A percentile compares a stretch with the other conserved stretches of the same genome.
Evolutionary conservation across 805 yeast species (phyloP).

Genomic region (Candida jianshihensis): DNA sequence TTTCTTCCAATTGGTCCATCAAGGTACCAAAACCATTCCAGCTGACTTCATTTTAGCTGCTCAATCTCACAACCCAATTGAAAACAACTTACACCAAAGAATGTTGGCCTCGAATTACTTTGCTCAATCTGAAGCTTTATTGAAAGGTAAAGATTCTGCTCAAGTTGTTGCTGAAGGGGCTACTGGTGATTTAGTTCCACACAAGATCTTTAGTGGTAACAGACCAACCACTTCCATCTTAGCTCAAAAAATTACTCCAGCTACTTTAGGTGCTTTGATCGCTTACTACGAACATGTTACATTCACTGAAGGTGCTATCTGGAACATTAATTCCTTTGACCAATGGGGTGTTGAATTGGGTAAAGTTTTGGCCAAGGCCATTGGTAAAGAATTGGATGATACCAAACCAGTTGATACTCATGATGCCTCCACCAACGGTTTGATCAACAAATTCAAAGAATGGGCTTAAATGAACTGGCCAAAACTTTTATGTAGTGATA

Average conservation of each 20-base stretch:
- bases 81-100: constrained; percentile 86
- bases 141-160: constrained; percentile 87
- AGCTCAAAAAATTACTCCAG: constrained; percentile 95
- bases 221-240: constrained; percentile 98
- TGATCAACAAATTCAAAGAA: constrained; percentile 90
- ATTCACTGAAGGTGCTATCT: constrained; percentile 96
- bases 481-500: no score
- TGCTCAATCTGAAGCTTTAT: constrained; percentile 96
- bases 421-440: constrained; percentile 86
- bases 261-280: constrained; percentile 89
- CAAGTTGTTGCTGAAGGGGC: constrained; percentile 88
- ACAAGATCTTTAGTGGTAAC: constrained; percentile 95
- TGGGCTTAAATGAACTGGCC: constrained; percentile 44
- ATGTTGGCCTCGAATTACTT: constrained; percentile 99
- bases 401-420: constrained; percentile 52
- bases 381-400: constrained; percentile 81
- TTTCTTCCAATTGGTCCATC: constrained; percentile 98
- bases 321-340: constrained; percentile 99
- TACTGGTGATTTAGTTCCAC: constrained; percentile 80
- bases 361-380: constrained; percentile 93
- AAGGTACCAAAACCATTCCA: constrained; percentile 97
- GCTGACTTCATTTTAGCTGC: constrained; percentile 96
- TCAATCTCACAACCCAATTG: constrained; percentile 95
- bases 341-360: constrained; percentile 99
- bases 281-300: constrained; percentile 98